Base-by-base conservation (phyloP, 2,329 filamentous ascomycete species). In the Hortaea sp. region DNA sequence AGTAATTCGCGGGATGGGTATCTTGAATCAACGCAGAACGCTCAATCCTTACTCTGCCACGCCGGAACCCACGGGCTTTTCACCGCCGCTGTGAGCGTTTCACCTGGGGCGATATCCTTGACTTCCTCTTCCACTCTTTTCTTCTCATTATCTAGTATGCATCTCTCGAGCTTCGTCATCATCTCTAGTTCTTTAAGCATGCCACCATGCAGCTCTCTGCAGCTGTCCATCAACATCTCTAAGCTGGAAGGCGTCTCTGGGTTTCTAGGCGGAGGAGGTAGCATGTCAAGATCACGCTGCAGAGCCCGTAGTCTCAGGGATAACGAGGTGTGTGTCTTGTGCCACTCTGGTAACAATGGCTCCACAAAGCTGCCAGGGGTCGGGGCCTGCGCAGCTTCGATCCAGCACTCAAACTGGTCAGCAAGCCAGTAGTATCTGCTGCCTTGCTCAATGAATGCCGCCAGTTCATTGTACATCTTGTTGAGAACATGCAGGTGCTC, bases 161-260 rank as follows among this genome's bases (percentile, higher is more conserved):
- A 77, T 41, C 65, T 66, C 63, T 82, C 78, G 46, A 85, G 75
- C 55, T 73, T 70, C 46, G 71, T 71, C 81, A 85, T 84, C 49
- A 74, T 49, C n/a, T 63, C 62, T 51, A 85, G 64, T 66, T 84
- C 81, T n/a, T 66, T 68, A 39, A 81, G 62, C 79, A 84, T 84
- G 32, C 73, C 76, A 41, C 66, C 58, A 9, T 82, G 70, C 39
- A 84, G 61, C 11, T 56, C 57, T 20, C 68, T 61, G 46, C 72
- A 77, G 2, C 68, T 71, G 5, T 60, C 62, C 35, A 83, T 59
- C 53, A 79, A 70, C 29, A 66, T 61, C 20, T 57, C 65, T 45
- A 82, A 57, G 48, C 70, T 76, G 29, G 65, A 62, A 35, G 34
- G 43, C 34, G 32, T 39, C 9, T 42, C 40, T 7, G 6, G n/a